Conservation (phyloP, 1,284 basidiomycete species). For the Rhodotorula sp. region DNA sequence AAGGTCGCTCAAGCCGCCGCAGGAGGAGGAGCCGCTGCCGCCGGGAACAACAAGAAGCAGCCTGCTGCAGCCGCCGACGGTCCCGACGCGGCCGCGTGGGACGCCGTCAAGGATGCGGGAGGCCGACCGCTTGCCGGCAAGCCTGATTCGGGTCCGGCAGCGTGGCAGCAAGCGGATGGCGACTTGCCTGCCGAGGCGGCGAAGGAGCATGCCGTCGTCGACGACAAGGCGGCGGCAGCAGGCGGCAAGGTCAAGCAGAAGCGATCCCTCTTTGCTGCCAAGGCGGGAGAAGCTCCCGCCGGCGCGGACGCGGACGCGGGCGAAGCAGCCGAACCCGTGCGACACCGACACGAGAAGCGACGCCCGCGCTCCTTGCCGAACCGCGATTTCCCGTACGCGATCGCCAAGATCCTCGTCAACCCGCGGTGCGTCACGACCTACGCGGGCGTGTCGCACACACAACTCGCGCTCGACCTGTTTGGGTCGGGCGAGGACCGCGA, state of each 20-base stretch:
- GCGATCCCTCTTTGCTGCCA: constrained; percentile 12
- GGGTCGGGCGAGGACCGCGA: constrained; percentile 66
- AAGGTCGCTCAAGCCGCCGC: constrained; percentile 20
- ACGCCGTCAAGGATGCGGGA: constrained; percentile 13
- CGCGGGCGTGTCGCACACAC: constrained; percentile 88
- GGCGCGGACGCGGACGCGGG: background rate
- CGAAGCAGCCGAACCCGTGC: background rate
- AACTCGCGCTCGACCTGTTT: constrained; percentile 85
- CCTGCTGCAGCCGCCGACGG: constrained; percentile 19
- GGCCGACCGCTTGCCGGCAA: constrained; percentile 24
- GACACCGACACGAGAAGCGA: constrained; percentile 30
- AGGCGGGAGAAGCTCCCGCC: background rate
- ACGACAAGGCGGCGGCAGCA: background rate
- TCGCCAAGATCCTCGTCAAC: constrained; percentile 76
- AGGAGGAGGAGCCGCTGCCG: background rate
- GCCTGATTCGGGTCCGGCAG: constrained; percentile 17
- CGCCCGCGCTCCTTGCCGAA: constrained; percentile 65
- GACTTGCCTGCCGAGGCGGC: constrained; percentile 13
- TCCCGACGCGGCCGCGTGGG: constrained; percentile 26
- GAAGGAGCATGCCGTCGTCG: background rate
- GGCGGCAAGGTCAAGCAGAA: constrained; percentile 9
- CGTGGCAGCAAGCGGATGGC: constrained; percentile 23
- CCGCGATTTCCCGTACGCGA: constrained; percentile 74
- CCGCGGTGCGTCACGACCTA: constrained; percentile 94
- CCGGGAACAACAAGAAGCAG: background rate